Evolutionary conservation across 345 rosid species (phyloP), one percentile per base, ranked within the genome.

Genomic region (Gossypium australe): DNA sequence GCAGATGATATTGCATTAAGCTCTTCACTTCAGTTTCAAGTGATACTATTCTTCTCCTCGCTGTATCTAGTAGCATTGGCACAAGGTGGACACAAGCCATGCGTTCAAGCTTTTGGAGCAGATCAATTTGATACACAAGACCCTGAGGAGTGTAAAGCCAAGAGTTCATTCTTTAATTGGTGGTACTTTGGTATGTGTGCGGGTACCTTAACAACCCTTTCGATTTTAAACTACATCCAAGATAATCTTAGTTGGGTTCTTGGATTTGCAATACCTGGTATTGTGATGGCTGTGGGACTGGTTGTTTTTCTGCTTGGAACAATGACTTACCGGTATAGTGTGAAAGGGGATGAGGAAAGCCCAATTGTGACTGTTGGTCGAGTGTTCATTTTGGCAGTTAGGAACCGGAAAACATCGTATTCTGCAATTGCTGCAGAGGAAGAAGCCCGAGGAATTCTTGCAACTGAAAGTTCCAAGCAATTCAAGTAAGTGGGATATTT

Each of bases 151-250:
- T 24, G 81, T 14, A 78, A 73, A 72, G 84, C 80, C 27, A 92
- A 85, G 73, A 91, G 92, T 78, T 89, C 86, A 14, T 94, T 78
- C 83, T 94, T 94, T 75, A 94, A 94, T 75, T 90, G 97, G 98
- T 82, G 91, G 84, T 84, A 83, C 76, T 94, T 94, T 81, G 86
- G 89, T 60, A 76, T 84, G 79, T 86, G 88, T 55, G 74, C 60
- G 47, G 83, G 92, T 47, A 22, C 61, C 61, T 57, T 57, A 57
- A 57, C 14, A 57, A 57, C 61, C 61, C 61, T 57, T 20, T 57
- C 79, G 68, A 62, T 89, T 49, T 51, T 87, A 75, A 84, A 77
- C n/a, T 90, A 87, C 77, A 80, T 91, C 24, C 97, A 94, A 76
- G 98, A 94, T 74, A 85, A 89, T 77, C 52, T 89, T 45, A 88